Evolutionary conservation across 768 basidiomycete species (phyloP).

Genomic region (Mrakia frigida): DNA sequence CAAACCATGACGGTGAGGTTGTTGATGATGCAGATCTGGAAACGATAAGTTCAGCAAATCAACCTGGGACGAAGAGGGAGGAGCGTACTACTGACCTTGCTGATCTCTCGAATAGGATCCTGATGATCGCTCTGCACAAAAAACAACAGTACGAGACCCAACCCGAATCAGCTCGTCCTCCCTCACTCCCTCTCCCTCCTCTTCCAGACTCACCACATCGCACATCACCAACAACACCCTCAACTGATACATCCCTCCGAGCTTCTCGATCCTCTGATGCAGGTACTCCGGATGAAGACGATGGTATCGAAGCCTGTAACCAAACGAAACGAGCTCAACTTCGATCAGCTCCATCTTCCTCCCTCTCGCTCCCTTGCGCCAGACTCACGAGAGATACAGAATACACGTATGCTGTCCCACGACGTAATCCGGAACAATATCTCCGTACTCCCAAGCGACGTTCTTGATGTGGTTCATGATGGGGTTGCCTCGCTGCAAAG

Average conservation of each 20-base stretch:
- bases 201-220: slow-evolving; percentile 67
- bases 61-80: background rate
- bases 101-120: slow-evolving; percentile 84
- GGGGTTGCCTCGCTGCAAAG: slow-evolving; percentile 72
- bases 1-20: slow-evolving; percentile 86
- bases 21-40: slow-evolving; percentile 77
- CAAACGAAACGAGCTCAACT: background rate
- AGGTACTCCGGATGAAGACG: slow-evolving; percentile 97
- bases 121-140: slow-evolving; percentile 72
- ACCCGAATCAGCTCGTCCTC: too few relatives aligned
- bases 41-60: slow-evolving; percentile 21
- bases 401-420: slow-evolving; percentile 91
- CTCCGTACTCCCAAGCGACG: slow-evolving; percentile 88
- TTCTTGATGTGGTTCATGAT: slow-evolving; percentile 80
- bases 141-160: background rate
- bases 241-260: slow-evolving; percentile 74
- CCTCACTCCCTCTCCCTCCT: too few relatives aligned
- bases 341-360: background rate
- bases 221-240: slow-evolving; percentile 82
- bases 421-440: slow-evolving; percentile 90
- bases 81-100: slow-evolving; percentile 55
- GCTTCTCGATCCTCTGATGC: slow-evolving; percentile 78
- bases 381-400: slow-evolving; percentile 72
- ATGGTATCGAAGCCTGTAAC: slow-evolving; percentile 76
- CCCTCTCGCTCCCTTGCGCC: background rate